Percentiles rank a stretch among this genome's conserved stretches.
phyloP scores from a whole-genome alignment of 257 asterid species.

The Forsythia viridissima region DNA sequence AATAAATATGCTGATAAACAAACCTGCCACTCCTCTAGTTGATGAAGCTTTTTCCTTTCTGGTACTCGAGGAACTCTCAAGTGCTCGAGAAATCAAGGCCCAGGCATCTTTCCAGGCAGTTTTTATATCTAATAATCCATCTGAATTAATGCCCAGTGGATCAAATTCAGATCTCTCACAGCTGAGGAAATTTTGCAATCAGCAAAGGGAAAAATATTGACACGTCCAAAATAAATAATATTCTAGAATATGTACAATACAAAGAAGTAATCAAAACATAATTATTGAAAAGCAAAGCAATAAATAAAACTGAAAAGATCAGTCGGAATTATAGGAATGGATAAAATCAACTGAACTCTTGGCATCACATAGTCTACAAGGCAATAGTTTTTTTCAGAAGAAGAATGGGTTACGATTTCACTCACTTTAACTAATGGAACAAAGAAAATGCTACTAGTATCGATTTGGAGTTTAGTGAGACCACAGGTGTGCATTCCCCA shows the following conservation, averaged over 20 bases:
- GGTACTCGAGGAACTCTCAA: conserved; percentile 68
- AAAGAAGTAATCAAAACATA: background rate
- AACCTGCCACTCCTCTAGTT: conserved; percentile 89
- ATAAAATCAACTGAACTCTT: background rate
- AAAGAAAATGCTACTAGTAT: background rate
- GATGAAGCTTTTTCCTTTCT: conserved; percentile 72
- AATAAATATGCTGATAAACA: conserved; percentile 19
- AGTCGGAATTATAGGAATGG: background rate
- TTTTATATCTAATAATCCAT: conserved; percentile 43
- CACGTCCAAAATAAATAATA: background rate
- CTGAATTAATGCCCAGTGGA: conserved; percentile 73
- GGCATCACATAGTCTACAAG: background rate
- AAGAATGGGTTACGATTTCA: background rate
- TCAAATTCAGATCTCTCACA: conserved; percentile 59
- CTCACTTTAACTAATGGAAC: background rate
- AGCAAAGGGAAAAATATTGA: conserved; percentile 18
- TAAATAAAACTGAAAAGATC: conserved; percentile 9
- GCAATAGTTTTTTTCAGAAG: background rate
- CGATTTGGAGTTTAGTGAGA: background rate
- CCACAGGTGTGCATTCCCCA: background rate
- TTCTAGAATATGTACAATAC: conserved; percentile 1
- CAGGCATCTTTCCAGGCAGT: conserved; percentile 51
- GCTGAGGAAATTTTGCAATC: conserved; percentile 36
- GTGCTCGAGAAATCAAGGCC: conserved; percentile 49
- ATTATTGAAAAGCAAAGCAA: conserved; percentile 7